A percentile compares a stretch with the other conserved stretches of the same genome.
These are phyloP conservation scores for Pluteus cervinus DNA, from an alignment of 768 basidiomycete genomes.

Conservation along the genomic window DNA sequence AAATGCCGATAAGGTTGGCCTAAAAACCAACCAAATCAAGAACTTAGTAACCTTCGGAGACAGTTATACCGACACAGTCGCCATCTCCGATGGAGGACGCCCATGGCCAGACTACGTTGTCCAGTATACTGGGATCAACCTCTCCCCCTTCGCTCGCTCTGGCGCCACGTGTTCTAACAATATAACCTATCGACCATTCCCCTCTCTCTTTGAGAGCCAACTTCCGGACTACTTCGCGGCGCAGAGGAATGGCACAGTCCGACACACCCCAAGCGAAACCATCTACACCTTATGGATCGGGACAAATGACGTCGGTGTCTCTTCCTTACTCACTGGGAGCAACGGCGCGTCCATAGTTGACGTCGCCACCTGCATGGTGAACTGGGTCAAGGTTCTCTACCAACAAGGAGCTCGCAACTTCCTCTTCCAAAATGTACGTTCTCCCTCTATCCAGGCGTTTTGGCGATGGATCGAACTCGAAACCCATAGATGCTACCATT, in stretches of 20 bases:
- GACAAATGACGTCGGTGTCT: conserved; percentile 56
- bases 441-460: background rate
- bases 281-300: conserved; percentile 67
- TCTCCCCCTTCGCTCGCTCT: conserved; percentile 53
- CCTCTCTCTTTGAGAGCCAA: conserved; percentile 52
- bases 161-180: conserved; percentile 66
- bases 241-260: conserved; percentile 32
- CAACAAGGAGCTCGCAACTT: conserved; percentile 58
- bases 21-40: conserved; percentile 44
- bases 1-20: conserved; percentile 14
- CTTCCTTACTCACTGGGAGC: conserved; percentile 46
- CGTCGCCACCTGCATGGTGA: conserved; percentile 50
- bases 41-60: conserved; percentile 66
- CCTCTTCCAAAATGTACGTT: conserved; percentile 59
- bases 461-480: background rate
- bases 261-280: conserved; percentile 37
- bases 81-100: conserved; percentile 34
- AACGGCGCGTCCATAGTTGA: conserved; percentile 50
- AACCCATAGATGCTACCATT: conserved; percentile 51
- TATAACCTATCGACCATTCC: conserved; percentile 51
- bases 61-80: conserved; percentile 52
- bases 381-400: conserved; percentile 54
- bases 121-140: conserved; percentile 42
- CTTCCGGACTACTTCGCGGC: conserved; percentile 47
- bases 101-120: conserved; percentile 61